Conservation (phyloP, 164 flowering plant genomes). For the Warburgia ugandensis region DNA sequence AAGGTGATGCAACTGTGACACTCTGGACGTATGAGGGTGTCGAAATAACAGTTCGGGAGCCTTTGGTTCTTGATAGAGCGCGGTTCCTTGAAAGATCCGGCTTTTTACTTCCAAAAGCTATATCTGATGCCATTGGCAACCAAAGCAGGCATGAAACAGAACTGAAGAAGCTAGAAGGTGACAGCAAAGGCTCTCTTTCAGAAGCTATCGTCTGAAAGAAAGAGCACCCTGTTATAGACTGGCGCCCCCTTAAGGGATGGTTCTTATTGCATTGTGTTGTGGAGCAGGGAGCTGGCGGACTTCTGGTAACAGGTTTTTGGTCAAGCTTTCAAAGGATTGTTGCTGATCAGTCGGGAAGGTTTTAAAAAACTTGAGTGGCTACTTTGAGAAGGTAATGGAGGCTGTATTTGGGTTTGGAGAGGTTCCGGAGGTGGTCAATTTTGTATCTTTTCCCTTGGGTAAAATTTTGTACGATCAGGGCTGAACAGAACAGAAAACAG, state of each 20-base stretch:
- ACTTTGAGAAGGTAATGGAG: no score
- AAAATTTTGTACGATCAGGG: no score
- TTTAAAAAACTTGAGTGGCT: no score
- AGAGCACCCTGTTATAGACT: no score
- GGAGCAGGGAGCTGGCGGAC: background rate
- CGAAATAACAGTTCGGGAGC: constrained; percentile 60
- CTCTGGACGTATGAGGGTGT: constrained; percentile 72
- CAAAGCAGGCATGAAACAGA: constrained; percentile 48
- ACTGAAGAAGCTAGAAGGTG: constrained; percentile 33
- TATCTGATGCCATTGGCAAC: constrained; percentile 71
- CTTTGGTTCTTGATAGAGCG: constrained; percentile 84
- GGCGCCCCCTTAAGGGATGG: no score
- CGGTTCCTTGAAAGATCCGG: constrained; percentile 76
- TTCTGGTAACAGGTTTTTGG: background rate
- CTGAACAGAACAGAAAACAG: no score
- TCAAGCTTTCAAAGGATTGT: background rate
- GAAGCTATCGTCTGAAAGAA: constrained; percentile 13
- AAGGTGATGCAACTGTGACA: constrained; percentile 73
- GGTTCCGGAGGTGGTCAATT: no score
- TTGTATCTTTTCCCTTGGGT: no score
- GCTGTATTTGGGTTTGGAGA: no score
- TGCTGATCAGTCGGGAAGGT: background rate
- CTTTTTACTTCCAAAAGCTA: constrained; percentile 77
- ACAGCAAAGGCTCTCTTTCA: constrained; percentile 16
- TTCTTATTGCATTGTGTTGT: background rate